Base-by-base conservation (phyloP, 2,329 filamentous ascomycete species). In the Sodiomyces alkalinus region DNA sequence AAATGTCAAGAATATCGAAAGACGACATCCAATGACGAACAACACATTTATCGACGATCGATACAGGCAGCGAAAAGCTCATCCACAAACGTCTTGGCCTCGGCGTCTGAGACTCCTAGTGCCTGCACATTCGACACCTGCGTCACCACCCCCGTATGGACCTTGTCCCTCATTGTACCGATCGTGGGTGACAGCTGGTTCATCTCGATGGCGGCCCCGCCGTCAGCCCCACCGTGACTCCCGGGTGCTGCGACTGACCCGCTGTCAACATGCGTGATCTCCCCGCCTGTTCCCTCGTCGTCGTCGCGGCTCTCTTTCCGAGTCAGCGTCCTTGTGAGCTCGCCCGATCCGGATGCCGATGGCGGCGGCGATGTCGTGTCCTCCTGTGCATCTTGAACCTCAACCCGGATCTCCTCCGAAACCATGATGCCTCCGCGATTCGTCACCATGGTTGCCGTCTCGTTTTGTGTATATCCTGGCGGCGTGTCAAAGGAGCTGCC, bases 371-470 rank as follows among this genome's bases (percentile, higher is more conserved):
- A n/a, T n/a, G n/a, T n/a, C n/a, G n/a, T n/a, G n/a, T n/a, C n/a
- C 14, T 25, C 23, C 6, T 32, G 33, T 3, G 38, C 36, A 14
- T 49, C 43, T 17, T 51, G 47, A 6, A 48, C 52, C 26, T 70
- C 60, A n/a, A 75, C 61, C 6, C 61, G 64, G 31, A 75, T 64
- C 39, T 76, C 68, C 36, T 71, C 66, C 15, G 65, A 68, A 6
- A 75, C 63, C 54, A 74, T 64, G 42, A 75, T 76, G 14, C 70
- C 68, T 6, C 68, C 67, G 27, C 60, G 56, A 7, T 44, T 40
- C 6, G 22, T 31, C 10, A 27, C 33, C 22, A 31, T 22, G 34
- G 29, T 29, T 3, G 37, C 25, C 11, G 33, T 27, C 8, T 35
- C 33, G 13, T 45, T 34, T 14, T 29, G 26, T 16, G 31, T 17